Evolutionary conservation across 2,329 filamentous ascomycete genomes (phyloP).

Genomic region (Akanthomyces muscarius): DNA sequence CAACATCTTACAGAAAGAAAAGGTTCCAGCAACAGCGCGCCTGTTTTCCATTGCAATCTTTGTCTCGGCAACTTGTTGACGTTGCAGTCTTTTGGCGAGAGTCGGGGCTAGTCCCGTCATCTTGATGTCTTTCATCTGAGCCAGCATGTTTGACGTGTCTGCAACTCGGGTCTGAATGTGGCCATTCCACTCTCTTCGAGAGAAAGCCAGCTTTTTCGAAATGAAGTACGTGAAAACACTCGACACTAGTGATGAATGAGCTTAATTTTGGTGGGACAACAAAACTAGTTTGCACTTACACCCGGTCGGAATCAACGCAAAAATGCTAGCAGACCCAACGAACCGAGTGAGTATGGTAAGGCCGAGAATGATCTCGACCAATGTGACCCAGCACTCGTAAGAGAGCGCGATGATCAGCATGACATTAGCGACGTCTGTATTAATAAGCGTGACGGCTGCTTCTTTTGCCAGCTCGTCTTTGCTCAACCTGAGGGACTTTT

Average conservation of each 20-base stretch:
- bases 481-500: neutral
- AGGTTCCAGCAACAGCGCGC: too few species aligned
- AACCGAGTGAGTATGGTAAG: neutral
- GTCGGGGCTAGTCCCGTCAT: neutral
- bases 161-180: neutral
- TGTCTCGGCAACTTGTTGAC: neutral
- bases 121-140: conserved; percentile 7
- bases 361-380: neutral
- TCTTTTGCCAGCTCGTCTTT: neutral
- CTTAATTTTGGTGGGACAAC: too few species aligned
- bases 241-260: neutral
- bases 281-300: neutral
- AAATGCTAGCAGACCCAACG: neutral
- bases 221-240: neutral
- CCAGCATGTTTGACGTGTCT: neutral
- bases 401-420: neutral
- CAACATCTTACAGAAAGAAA: too few species aligned
- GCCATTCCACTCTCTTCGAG: neutral
- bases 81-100: neutral
- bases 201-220: neutral
- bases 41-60: neutral
- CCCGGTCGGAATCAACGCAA: neutral
- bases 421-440: neutral
- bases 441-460: neutral
- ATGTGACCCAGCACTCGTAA: neutral